Evolutionary conservation across 2,329 filamentous ascomycete species (phyloP).

Genomic region (Stylonectria norvegica): DNA sequence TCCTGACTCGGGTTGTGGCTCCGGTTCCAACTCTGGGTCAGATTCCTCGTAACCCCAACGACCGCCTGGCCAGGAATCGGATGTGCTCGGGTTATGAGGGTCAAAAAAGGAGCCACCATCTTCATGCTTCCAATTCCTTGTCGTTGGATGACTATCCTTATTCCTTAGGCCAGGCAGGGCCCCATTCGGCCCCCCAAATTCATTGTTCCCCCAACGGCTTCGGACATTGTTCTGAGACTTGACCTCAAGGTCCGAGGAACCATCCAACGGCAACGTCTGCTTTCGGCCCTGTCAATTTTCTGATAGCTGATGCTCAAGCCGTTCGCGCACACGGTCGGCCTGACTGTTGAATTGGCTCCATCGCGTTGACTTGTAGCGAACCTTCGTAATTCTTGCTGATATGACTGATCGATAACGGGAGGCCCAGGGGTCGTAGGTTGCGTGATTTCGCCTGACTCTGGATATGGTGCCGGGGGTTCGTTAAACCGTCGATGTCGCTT

Average conservation of each 20-base stretch:
- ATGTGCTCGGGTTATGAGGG: not conserved
- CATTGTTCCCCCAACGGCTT: slow-evolving; percentile 11
- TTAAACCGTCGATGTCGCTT: not conserved
- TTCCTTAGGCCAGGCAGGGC: slow-evolving; percentile 1
- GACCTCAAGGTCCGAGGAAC: not conserved
- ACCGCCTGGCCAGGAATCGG: not conserved
- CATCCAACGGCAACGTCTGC: slow-evolving; percentile 12
- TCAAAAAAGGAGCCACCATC: not conserved
- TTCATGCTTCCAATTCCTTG: too few relatives aligned
- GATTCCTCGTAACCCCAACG: slow-evolving; percentile 7
- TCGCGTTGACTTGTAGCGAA: slow-evolving; percentile 1
- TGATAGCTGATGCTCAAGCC: slow-evolving; percentile 1
- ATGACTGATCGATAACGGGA: not conserved
- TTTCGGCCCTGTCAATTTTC: slow-evolving; percentile 2
- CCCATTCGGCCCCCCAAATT: slow-evolving; percentile 11
- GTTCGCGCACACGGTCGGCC: too few relatives aligned
- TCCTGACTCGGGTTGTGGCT: too few relatives aligned
- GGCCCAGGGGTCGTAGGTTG: not conserved
- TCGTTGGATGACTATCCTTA: too few relatives aligned
- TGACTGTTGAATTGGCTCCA: too few relatives aligned
- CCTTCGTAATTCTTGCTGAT: not conserved
- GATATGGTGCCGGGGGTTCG: slow-evolving; percentile 1
- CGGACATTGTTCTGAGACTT: slow-evolving; percentile 11
- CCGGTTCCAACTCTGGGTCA: not conserved
- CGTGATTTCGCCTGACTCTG: slow-evolving; percentile 3